A percentile compares a stretch with the other conserved stretches of the same genome.
phyloP scores from a whole-genome alignment of 306 rosid species.

The Dryas octopetala region DNA sequence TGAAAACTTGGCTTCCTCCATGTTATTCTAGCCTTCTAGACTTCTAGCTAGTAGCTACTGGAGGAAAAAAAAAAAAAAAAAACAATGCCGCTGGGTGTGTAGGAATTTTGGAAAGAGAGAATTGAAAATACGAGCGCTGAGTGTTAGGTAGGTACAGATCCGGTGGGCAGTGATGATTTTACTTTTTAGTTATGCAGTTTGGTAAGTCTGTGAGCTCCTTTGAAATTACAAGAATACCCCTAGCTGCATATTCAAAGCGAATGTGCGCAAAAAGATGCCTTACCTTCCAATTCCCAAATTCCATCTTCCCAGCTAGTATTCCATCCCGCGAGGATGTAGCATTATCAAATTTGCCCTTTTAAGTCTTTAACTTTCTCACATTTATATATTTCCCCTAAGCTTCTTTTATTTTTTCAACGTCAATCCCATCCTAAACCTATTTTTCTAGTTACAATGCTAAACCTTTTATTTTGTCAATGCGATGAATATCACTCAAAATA shows the following conservation, averaged over 20 bases:
- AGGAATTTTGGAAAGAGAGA: neutral
- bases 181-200: neutral
- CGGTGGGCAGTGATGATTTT: neutral
- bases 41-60: no score
- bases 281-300: neutral
- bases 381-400: neutral
- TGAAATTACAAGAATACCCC: slow-evolving; percentile 23
- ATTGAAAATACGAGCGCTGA: neutral
- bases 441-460: no score
- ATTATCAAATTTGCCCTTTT: neutral
- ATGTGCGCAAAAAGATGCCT: slow-evolving; percentile 1
- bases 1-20: no score
- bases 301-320: neutral
- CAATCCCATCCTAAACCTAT: neutral
- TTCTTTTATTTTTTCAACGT: no score
- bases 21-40: no score
- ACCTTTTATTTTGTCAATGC: no score
- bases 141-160: slow-evolving; percentile 11
- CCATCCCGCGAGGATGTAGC: neutral
- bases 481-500: no score
- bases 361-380: no score
- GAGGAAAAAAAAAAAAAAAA: no score
- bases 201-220: neutral
- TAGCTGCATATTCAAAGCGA: neutral
- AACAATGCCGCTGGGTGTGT: no score